phyloP scores from a whole-genome alignment of 179 eudicot genomes.

The Beta macrorhiza region DNA sequence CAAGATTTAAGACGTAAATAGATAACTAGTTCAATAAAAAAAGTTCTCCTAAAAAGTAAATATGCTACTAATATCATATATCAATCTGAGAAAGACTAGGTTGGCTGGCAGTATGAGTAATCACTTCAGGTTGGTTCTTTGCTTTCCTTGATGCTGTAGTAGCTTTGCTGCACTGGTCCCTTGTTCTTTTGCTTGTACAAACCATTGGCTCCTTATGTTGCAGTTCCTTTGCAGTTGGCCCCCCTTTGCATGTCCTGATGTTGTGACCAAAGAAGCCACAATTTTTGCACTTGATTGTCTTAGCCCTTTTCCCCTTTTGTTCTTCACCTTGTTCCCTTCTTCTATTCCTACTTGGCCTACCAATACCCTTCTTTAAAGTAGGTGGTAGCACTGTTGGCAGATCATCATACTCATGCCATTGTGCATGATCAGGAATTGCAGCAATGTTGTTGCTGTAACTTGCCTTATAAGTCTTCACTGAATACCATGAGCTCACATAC shows the following conservation, averaged over 20 bases:
- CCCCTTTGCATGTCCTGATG: not conserved
- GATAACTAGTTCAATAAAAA: too few species aligned
- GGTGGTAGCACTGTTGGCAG: too few species aligned
- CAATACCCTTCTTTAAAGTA: not conserved
- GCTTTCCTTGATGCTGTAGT: too few species aligned
- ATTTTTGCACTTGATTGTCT: not conserved
- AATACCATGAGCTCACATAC: not conserved
- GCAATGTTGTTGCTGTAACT: not conserved
- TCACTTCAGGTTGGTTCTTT: too few species aligned
- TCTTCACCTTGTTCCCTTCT: not conserved
- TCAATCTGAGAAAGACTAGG: too few species aligned
- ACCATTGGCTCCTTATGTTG: too few species aligned
- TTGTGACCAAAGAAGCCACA: not conserved
- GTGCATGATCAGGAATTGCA: not conserved
- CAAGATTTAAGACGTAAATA: too few species aligned
- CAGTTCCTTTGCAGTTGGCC: not conserved
- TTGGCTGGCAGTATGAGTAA: too few species aligned
- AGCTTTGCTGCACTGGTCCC: too few species aligned
- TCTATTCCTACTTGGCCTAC: not conserved
- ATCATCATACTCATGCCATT: not conserved
- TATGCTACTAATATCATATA: too few species aligned
- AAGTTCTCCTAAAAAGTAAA: too few species aligned
- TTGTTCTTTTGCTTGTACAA: too few species aligned
- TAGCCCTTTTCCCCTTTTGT: not conserved
- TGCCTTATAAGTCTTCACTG: not conserved